Percentiles rank a stretch among this genome's conserved stretches.
These are phyloP conservation scores for Sugiyamaella mastotermitis DNA, from an alignment of 805 yeast species.

Conservation along the genomic window DNA sequence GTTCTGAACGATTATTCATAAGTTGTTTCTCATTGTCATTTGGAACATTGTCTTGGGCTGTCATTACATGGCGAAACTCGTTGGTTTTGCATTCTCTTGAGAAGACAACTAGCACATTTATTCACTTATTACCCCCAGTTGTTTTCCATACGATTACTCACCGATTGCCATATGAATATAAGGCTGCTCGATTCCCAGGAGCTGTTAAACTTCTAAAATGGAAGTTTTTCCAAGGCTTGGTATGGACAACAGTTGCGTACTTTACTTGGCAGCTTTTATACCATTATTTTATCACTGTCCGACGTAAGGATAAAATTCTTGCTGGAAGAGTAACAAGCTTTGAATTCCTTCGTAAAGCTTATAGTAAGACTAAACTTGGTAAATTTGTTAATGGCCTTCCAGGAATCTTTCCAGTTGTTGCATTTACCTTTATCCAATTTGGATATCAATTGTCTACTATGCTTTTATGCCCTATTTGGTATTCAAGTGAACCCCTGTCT, in stretches of 20 bases:
- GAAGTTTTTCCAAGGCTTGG: slow-evolving; percentile 63
- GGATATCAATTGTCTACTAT: slow-evolving; percentile 80
- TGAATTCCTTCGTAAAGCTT: slow-evolving; percentile 70
- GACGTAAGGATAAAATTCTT: slow-evolving; percentile 70
- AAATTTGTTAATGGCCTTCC: slow-evolving; percentile 75
- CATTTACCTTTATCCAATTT: slow-evolving; percentile 82
- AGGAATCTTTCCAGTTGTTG: slow-evolving; percentile 77
- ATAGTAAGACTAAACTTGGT: slow-evolving; percentile 61
- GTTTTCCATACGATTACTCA: slow-evolving; percentile 84
- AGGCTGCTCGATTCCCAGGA: slow-evolving; percentile 66
- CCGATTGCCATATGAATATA: slow-evolving; percentile 51
- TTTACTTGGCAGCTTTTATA: slow-evolving; percentile 85
- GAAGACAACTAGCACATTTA: slow-evolving; percentile 84
- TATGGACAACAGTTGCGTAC: slow-evolving; percentile 77
- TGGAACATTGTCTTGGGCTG: slow-evolving; percentile 91
- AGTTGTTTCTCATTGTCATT: slow-evolving; percentile 80
- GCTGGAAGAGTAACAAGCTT: slow-evolving; percentile 85
- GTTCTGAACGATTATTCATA: slow-evolving; percentile 64
- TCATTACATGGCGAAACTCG: slow-evolving; percentile 92
- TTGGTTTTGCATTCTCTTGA: slow-evolving; percentile 87
- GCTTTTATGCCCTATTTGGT: slow-evolving; percentile 88
- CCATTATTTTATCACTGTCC: slow-evolving; percentile 87
- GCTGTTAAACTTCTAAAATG: slow-evolving; percentile 63
- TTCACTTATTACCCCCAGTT: slow-evolving; percentile 86
- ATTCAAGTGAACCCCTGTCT: slow-evolving; percentile 60